Conservation (phyloP, 352 stramenopile species). For the Pythium phragmiticola region DNA sequence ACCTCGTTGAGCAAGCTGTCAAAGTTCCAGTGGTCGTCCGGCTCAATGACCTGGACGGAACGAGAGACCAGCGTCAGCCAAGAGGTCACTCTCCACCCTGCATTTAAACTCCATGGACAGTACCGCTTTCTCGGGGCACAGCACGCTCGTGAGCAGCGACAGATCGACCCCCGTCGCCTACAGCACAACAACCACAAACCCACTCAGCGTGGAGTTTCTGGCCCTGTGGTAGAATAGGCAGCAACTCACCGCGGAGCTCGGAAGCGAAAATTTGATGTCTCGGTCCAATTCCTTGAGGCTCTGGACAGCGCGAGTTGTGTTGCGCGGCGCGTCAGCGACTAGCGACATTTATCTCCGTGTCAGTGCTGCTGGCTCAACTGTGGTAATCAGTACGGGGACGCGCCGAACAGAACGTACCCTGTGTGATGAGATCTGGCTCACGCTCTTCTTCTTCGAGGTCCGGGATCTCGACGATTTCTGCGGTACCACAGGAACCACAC, state of each 20-base stretch:
- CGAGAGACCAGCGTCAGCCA: background rate
- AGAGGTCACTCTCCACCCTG: background rate
- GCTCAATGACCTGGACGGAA: constrained; percentile 45
- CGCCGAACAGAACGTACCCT: constrained; percentile 25
- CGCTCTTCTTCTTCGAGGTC: constrained; percentile 82
- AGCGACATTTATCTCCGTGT: background rate
- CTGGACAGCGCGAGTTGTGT: constrained; percentile 62
- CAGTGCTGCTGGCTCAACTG: background rate
- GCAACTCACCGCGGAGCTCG: constrained; percentile 40
- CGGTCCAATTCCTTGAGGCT: constrained; percentile 77
- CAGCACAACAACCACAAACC: background rate
- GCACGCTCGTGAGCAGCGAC: constrained; percentile 56
- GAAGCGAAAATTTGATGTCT: constrained; percentile 77
- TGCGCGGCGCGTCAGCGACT: constrained; percentile 80
- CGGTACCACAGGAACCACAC: background rate
- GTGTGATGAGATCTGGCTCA: constrained; percentile 70
- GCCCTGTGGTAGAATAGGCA: background rate
- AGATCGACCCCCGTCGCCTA: constrained; percentile 66
- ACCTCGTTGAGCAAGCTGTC: constrained; percentile 78
- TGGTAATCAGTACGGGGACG: background rate
- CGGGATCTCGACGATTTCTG: constrained; percentile 79
- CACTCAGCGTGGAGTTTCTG: background rate
- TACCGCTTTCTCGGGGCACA: constrained; percentile 75
- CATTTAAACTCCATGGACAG: background rate
- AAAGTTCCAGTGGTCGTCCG: constrained; percentile 75